Conservation (phyloP, 345 rosid genomes). For the Melastoma malabathricum region DNA sequence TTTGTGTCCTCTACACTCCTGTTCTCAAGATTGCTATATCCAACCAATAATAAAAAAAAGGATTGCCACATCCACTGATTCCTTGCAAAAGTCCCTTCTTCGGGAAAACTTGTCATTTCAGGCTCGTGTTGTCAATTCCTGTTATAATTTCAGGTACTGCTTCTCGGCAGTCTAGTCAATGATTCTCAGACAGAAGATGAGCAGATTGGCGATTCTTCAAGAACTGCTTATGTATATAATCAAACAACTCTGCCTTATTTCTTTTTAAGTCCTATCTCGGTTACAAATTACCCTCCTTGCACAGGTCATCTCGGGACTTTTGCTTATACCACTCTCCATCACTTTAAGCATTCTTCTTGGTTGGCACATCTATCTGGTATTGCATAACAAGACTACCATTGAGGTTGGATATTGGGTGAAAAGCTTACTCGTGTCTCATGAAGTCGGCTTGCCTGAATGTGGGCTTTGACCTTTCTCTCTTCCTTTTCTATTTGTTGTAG, state of each 20-base stretch:
- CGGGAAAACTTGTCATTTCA: no score
- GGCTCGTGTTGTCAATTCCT: not conserved
- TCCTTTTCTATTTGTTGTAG: constrained; percentile 18
- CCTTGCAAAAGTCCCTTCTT: not conserved
- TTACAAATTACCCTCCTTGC: constrained; percentile 9
- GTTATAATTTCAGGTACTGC: constrained; percentile 47
- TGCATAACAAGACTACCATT: constrained; percentile 81
- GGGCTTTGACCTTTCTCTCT: not conserved
- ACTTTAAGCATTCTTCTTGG: constrained; percentile 66
- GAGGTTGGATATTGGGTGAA: constrained; percentile 35
- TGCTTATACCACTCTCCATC: constrained; percentile 49
- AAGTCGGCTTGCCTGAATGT: not conserved
- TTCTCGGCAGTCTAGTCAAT: constrained; percentile 66
- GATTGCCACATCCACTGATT: not conserved
- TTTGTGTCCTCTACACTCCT: not conserved
- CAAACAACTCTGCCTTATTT: constrained; percentile 6
- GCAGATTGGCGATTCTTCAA: constrained; percentile 40
- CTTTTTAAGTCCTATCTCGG: not conserved
- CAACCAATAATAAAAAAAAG: no score
- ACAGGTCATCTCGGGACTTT: constrained; percentile 63
- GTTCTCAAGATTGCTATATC: not conserved
- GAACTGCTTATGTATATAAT: constrained; percentile 46
- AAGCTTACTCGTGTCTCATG: constrained; percentile 1
- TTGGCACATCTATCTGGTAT: constrained; percentile 76
- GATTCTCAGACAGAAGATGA: constrained; percentile 50